Evolutionary conservation across 2,329 filamentous ascomycete species (phyloP), one percentile per base, ranked within the genome.

Genomic region (Raffaelea ambrosiae): DNA sequence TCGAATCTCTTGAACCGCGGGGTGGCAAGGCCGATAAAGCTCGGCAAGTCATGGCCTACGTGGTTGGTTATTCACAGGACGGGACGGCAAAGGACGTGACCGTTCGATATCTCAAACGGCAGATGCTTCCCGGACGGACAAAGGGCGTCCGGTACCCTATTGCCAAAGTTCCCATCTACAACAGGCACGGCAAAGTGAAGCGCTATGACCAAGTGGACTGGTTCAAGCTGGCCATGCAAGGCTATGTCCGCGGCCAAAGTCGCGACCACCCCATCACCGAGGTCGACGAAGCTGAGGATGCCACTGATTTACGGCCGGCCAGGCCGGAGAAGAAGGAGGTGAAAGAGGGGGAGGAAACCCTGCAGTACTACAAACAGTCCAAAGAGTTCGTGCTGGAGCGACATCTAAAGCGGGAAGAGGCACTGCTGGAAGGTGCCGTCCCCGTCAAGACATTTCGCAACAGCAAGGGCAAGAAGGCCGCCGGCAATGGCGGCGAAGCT

Each of bases 21-120:
- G 90, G 91, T 5, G 77, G 74, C 33, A 88, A 86, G 60, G 88
- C 90, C 1, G 88, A 95, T 31, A 88, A 85, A 58, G 81, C 85
- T 0, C 91, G 88, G 56, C 91, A 97, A 63, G 80, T 95, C 13
- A 88, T 95, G 59, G 86, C 87, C 41, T 98, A 98, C 59, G 77
- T 95, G 3, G 72, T 97, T 19, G 90, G 85, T 0, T 88, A 86
- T 64, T 88, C 86, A 1, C 67, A 79, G 3, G 90, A 97, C 60
- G 88, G 87, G 2, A 90, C 88, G 0, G 90, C 88, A 13, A 97
- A 97, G 62, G 93, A 98, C 61, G 86, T 98, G 16, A 98, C 93
- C 0, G 83, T 93, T 11, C 79, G 93, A 23, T 98, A 98, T 62
- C 69, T 98, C 8, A 90, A 84, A 58, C 80, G 84, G 20, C 86